These are phyloP conservation scores for Nothophoma quercina DNA, from an alignment of 2,329 filamentous ascomycete species.

Conservation along the genomic window DNA sequence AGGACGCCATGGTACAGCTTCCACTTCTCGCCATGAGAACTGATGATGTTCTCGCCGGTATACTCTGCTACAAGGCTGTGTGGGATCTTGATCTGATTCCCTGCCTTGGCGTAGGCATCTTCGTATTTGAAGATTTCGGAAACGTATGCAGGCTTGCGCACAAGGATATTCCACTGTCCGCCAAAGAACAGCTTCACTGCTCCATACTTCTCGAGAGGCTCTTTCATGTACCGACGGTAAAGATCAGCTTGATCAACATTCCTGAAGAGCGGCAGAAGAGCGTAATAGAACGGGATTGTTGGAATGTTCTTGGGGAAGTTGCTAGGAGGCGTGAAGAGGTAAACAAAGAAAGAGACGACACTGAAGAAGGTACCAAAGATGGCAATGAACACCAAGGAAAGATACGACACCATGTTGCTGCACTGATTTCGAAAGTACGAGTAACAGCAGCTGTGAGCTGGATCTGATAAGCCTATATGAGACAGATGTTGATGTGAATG, in stretches of 20 bases:
- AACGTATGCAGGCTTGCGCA: conserved; percentile 55
- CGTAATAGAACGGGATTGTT: conserved; percentile 55
- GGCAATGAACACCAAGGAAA: conserved; percentile 34
- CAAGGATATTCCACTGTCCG: conserved; percentile 59
- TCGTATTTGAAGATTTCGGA: conserved; percentile 49
- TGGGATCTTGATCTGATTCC: conserved; percentile 45
- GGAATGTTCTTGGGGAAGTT: conserved; percentile 51
- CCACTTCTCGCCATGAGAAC: conserved; percentile 41
- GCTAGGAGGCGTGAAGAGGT: conserved; percentile 36
- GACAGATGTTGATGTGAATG: conserved; percentile 9
- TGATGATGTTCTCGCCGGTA: conserved; percentile 47
- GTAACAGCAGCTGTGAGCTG: conserved; percentile 3
- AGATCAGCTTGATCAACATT: conserved; percentile 55
- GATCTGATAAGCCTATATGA: conserved; percentile 25
- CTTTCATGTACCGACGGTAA: conserved; percentile 51
- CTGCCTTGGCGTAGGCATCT: conserved; percentile 41
- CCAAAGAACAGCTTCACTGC: conserved; percentile 61
- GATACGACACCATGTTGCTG: conserved; percentile 31
- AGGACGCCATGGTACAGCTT: conserved; percentile 39
- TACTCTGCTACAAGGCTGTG: conserved; percentile 40
- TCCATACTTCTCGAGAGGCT: conserved; percentile 51
- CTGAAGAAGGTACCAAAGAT: conserved; percentile 25
- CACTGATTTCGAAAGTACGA: conserved; percentile 2
- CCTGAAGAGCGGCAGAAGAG: conserved; percentile 52
- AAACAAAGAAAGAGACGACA: conserved; percentile 31